Evolutionary conservation across 805 yeast species (phyloP).

Genomic region (Ogataea neopini): DNA sequence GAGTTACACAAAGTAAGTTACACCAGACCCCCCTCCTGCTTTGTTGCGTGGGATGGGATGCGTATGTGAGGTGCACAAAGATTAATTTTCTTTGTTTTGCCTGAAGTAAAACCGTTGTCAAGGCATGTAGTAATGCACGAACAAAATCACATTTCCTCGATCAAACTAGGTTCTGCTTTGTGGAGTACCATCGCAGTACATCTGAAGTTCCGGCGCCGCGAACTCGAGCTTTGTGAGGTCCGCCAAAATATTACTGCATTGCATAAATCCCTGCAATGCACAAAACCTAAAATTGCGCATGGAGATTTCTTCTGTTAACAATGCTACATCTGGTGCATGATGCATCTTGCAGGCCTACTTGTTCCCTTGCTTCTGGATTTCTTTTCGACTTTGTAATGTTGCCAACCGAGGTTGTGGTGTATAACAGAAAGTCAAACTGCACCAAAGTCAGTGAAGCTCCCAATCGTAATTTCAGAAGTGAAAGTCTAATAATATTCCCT

Average conservation of each 20-base stretch:
- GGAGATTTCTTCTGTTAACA: not conserved
- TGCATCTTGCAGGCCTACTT: not conserved
- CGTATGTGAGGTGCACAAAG: too few species aligned
- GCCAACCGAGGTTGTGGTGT: constrained; percentile 3
- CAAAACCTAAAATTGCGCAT: not conserved
- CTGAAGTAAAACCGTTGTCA: too few species aligned
- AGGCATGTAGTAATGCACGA: too few species aligned
- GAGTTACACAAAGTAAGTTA: too few species aligned
- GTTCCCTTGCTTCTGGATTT: constrained; percentile 8
- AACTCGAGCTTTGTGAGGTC: not conserved
- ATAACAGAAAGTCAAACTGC: constrained; percentile 1
- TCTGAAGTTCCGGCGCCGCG: not conserved
- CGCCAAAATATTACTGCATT: not conserved
- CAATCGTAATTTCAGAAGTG: not conserved
- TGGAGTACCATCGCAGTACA: not conserved
- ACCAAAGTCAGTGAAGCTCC: not conserved
- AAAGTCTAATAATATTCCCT: not conserved
- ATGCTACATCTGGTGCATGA: not conserved
- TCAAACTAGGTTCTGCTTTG: too few species aligned
- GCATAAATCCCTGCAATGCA: not conserved
- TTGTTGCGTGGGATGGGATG: too few species aligned
- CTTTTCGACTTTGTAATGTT: constrained; percentile 6
- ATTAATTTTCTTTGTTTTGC: too few species aligned
- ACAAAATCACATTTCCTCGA: too few species aligned
- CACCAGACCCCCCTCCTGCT: too few species aligned